Percentiles rank a stretch among this genome's conserved stretches.
These are phyloP conservation scores for Caryopteris hybrid DNA, from an alignment of 305 asterid species.

Conservation along the genomic window DNA sequence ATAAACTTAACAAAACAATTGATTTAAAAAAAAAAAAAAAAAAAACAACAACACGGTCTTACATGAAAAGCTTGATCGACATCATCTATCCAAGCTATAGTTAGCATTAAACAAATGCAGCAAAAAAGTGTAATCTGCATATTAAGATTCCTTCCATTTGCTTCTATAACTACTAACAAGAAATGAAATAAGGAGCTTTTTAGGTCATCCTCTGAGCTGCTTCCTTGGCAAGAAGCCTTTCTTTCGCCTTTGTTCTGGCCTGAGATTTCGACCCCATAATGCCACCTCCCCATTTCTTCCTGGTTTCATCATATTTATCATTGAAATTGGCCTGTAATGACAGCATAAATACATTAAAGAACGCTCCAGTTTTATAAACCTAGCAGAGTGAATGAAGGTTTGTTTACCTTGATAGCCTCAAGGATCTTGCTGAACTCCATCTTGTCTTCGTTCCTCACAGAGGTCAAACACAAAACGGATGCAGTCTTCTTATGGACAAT, in stretches of 20 bases:
- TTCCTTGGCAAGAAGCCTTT: conserved; percentile 73
- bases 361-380: background rate
- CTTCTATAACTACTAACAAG: conserved; percentile 1
- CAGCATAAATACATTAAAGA: background rate
- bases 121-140: background rate
- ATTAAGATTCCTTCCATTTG: background rate
- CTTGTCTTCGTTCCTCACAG: conserved; percentile 93
- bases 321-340: conserved; percentile 78
- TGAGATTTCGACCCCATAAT: conserved; percentile 93
- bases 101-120: too few species aligned
- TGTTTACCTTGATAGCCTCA: conserved; percentile 86
- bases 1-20: too few species aligned
- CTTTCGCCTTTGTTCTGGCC: conserved; percentile 84
- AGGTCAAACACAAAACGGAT: conserved; percentile 75
- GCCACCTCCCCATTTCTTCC: conserved; percentile 98
- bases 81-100: background rate
- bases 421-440: conserved; percentile 76
- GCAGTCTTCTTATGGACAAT: conserved; percentile 91
- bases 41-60: too few species aligned
- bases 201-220: conserved; percentile 76
- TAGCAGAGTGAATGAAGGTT: background rate
- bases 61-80: background rate
- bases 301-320: conserved; percentile 68
- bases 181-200: background rate
- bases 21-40: too few species aligned